These are phyloP conservation scores for Coprinopsis cinerea DNA, from an alignment of 768 basidiomycete species.

Conservation along the genomic window DNA sequence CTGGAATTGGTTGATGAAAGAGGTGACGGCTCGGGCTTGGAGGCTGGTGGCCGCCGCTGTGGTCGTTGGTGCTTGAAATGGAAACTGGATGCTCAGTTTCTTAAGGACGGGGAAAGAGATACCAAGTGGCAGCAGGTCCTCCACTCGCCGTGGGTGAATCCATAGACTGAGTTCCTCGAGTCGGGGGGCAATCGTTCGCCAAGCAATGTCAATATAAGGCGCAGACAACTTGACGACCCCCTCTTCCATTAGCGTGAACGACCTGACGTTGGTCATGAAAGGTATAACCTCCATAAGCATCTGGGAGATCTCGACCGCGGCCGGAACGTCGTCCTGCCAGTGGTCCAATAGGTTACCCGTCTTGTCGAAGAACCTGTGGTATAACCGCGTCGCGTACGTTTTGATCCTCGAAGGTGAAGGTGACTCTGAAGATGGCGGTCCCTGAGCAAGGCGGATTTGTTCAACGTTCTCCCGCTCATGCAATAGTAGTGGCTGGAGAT, in stretches of 20 bases:
- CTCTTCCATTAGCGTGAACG: constrained; percentile 2
- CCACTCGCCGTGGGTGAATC: neutral
- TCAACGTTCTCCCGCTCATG: constrained; percentile 2
- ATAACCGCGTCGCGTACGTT: neutral
- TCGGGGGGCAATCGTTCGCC: constrained; percentile 2
- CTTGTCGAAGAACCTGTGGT: neutral
- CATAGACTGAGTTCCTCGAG: constrained; percentile 9
- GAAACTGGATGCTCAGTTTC: neutral
- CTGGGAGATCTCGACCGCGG: neutral
- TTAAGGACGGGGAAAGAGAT: constrained; percentile 5
- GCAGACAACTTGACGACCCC: neutral
- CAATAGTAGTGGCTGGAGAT: neutral
- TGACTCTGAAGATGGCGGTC: neutral
- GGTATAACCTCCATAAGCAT: constrained; percentile 9
- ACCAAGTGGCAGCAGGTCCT: constrained; percentile 4
- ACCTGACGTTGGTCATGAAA: constrained; percentile 6
- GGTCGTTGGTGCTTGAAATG: neutral
- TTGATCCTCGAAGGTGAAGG: neutral
- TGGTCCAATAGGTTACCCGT: neutral
- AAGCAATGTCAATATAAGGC: constrained; percentile 9
- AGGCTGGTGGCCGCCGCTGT: neutral
- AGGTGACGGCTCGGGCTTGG: neutral
- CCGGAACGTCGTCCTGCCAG: neutral
- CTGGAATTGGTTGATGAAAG: constrained; percentile 5
- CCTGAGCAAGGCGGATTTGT: neutral